Base-by-base conservation (phyloP, 2,329 filamentous ascomycete genomes). In the Alternaria postmessia region DNA sequence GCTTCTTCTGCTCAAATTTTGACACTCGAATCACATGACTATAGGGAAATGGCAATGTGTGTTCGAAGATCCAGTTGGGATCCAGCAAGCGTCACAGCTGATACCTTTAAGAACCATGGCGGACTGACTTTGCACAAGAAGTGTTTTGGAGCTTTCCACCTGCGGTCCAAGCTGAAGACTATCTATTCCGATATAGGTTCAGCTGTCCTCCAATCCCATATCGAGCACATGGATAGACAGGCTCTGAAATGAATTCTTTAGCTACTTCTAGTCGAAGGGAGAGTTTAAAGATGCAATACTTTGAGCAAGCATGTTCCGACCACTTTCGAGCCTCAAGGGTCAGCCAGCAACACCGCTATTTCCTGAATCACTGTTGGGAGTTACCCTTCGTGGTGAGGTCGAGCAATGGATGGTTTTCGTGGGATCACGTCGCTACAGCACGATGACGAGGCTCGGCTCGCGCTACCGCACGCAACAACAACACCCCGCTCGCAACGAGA, bases 211-310 rank as follows among this genome's bases (percentile, higher is more conserved):
- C 22, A 58, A 28, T 59, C 55, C 32, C 58, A 64, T 22, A 51
- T 51, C 18, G 47, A 47, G 8, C 61, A 66, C 20, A 64, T 64
- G 64, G 58, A 59, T 28, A 54, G 64, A 22, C 64, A 66, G 43
- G 62, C 64, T 12, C 56, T 53, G 20, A 64, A 66, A 26, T 64
- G 59, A 52, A 30, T 38, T 22, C 16, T 11, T 14, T 38, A 49
- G 32, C 46, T 49, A 34, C 46, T 14, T 16, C 14, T 26, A 32
- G 20, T 36, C 20, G 9, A 38, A 34, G 20, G 18, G 4, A 22
- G 30, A 24, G 6, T 42, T 14, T 5, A 9, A 34, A n/a, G 18
- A 51, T 12, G 34, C 34, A 3, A 41, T 51, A 51, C 36, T 11
- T 39, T 32, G 32, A 26, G 16, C 20, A 24, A 20, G 16, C 22